These are phyloP conservation scores for Fraxinus velutina DNA, from an alignment of 305 asterid species.

Conservation along the genomic window DNA sequence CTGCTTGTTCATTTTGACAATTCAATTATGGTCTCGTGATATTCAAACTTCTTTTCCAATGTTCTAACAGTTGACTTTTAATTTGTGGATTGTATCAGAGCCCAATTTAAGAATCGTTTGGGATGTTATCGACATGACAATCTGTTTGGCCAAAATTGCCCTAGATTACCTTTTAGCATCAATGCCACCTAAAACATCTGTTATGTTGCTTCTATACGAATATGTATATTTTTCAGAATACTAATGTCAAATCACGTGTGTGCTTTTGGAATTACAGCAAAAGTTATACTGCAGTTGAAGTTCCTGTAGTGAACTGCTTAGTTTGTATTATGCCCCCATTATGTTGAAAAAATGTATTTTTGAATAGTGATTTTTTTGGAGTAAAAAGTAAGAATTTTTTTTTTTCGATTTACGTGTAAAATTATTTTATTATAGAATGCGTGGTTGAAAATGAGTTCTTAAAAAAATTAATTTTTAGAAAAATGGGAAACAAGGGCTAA, in stretches of 20 bases:
- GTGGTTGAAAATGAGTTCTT: too few relatives aligned
- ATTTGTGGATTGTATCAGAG: not conserved
- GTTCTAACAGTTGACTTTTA: not conserved
- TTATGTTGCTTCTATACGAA: not conserved
- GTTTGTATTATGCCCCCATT: not conserved
- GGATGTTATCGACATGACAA: not conserved
- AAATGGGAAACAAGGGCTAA: too few relatives aligned
- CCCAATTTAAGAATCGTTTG: not conserved
- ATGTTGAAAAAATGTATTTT: too few relatives aligned
- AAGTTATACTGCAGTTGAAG: not conserved
- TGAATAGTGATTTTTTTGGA: too few relatives aligned
- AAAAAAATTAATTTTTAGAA: too few relatives aligned
- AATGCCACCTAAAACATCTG: not conserved
- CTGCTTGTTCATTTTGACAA: not conserved
- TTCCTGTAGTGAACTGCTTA: not conserved
- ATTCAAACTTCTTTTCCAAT: not conserved
- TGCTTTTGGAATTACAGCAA: not conserved
- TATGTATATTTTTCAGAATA: conserved; percentile 1
- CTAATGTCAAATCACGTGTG: not conserved
- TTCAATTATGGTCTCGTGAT: not conserved
- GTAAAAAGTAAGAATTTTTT: too few relatives aligned
- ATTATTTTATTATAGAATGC: too few relatives aligned
- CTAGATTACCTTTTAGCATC: not conserved
- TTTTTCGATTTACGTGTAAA: too few relatives aligned
- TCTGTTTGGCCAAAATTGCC: not conserved